Evolutionary conservation across 257 asterid genomes (phyloP).

Genomic region (Solanum pinnatisectum): DNA sequence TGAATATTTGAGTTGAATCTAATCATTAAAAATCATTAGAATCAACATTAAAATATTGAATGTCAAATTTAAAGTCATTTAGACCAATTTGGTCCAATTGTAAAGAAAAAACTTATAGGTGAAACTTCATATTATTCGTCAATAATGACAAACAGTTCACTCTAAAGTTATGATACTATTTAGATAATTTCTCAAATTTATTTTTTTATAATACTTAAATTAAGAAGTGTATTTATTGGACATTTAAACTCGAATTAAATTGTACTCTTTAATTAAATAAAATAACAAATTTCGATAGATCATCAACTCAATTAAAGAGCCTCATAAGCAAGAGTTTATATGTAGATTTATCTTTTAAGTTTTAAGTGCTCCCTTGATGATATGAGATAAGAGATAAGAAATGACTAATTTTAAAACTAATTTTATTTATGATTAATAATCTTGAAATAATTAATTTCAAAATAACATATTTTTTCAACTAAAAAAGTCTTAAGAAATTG

Average conservation of each 20-base stretch:
- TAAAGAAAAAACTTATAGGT: no score
- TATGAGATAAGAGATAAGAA: no score
- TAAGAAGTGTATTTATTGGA: neutral
- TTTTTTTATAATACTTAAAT: neutral
- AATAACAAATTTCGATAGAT: no score
- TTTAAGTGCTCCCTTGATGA: no score
- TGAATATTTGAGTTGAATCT: neutral
- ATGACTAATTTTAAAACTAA: no score
- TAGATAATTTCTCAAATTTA: neutral
- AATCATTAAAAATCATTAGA: neutral
- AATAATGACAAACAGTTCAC: neutral
- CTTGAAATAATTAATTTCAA: no score
- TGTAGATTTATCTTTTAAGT: no score
- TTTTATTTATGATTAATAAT: no score
- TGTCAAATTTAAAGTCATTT: neutral
- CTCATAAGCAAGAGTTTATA: no score
- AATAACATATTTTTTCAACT: neutral
- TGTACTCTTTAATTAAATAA: no score
- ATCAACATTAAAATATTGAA: neutral
- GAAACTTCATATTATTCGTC: neutral
- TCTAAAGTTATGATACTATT: neutral
- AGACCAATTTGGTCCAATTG: neutral
- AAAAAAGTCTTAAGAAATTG: rapidly evolving
- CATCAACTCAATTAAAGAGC: no score
- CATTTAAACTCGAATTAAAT: neutral